These are phyloP conservation scores for Meyerozyma smithsonii DNA, from an alignment of 1,139 yeast species.

Conservation along the genomic window DNA sequence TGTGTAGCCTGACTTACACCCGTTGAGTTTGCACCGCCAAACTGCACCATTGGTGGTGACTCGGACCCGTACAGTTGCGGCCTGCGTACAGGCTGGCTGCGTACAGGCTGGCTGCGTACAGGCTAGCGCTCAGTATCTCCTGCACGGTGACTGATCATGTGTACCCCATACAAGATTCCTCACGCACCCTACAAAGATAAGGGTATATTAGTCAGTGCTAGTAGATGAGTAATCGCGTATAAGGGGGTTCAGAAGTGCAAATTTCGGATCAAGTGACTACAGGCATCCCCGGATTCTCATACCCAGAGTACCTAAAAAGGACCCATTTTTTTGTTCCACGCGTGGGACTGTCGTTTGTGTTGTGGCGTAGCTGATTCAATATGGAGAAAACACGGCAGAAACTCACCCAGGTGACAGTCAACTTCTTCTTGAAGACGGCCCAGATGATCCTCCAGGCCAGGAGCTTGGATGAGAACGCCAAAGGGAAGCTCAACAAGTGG, in stretches of 20 bases:
- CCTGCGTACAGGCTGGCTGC: no score
- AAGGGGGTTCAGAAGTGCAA: no score
- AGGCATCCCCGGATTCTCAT: no score
- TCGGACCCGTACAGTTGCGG: no score
- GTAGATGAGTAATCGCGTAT: not conserved
- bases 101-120: no score
- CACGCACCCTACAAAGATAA: not conserved
- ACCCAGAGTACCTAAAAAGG: no score
- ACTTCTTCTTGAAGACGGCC: slow-evolving; percentile 71
- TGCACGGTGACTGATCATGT: no score
- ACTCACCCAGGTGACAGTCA: slow-evolving; percentile 47
- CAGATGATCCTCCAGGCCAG: slow-evolving; percentile 41
- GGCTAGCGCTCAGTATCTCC: not conserved
- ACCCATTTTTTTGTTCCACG: not conserved
- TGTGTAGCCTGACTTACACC: no score
- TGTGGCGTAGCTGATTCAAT: not conserved
- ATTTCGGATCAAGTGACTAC: no score
- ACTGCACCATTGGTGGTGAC: not conserved
- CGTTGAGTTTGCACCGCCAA: no score
- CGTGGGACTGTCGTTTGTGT: not conserved
- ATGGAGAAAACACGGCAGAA: slow-evolving; percentile 13
- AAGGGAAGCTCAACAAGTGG: slow-evolving; percentile 48
- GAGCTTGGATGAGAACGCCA: slow-evolving; percentile 7
- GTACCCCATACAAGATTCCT: not conserved
- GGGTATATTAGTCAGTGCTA: not conserved